phyloP scores from a whole-genome alignment of 805 yeast species.

The Wickerhamiella dianesei region DNA sequence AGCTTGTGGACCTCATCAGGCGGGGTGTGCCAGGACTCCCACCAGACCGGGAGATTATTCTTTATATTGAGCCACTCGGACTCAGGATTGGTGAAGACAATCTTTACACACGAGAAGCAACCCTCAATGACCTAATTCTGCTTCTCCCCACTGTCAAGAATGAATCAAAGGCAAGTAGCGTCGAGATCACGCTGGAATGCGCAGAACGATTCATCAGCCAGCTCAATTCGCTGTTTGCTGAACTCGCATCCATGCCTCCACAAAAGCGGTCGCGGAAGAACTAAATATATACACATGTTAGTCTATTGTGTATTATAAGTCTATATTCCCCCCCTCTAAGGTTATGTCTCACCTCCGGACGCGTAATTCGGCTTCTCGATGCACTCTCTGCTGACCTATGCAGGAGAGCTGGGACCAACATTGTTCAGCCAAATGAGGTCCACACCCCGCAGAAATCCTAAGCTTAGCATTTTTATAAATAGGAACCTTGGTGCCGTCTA shows the following conservation, averaged over 20 bases:
- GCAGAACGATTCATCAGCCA: conserved; percentile 15
- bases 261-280: background rate
- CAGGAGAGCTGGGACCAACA: background rate
- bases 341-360: background rate
- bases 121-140: conserved; percentile 16
- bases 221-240: conserved; percentile 13
- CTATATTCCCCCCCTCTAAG: conserved; percentile 1
- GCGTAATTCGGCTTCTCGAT: too few relatives aligned
- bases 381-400: too few relatives aligned
- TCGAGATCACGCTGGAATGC: conserved; percentile 8
- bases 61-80: conserved; percentile 16
- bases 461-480: background rate
- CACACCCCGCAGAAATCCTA: background rate
- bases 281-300: background rate
- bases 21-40: conserved; percentile 6
- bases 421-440: background rate
- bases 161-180: background rate
- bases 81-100: conserved; percentile 21
- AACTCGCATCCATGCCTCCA: conserved; percentile 9
- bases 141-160: conserved; percentile 5
- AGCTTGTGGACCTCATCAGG: conserved; percentile 9
- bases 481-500: background rate
- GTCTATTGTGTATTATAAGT: background rate
- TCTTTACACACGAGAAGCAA: conserved; percentile 17
- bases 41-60: conserved; percentile 12